A percentile compares a stretch with the other conserved stretches of the same genome.
phyloP scores from a whole-genome alignment of 2,329 filamentous ascomycete genomes.

The Coniochaeta sp. region DNA sequence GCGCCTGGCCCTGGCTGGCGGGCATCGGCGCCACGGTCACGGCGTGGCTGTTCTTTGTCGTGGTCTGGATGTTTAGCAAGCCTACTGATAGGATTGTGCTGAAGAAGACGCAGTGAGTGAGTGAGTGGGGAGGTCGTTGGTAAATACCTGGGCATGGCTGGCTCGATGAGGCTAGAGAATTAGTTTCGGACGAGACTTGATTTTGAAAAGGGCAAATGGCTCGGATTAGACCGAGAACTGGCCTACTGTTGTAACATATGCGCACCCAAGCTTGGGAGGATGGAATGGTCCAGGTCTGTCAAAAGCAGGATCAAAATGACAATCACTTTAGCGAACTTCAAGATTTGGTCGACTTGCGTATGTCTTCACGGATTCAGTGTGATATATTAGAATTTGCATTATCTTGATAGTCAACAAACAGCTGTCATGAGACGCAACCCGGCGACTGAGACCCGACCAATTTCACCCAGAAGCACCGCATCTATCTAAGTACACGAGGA shows the following conservation, averaged over 20 bases:
- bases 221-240: neutral
- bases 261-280: neutral
- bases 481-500: too few relatives aligned
- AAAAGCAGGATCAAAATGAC: neutral
- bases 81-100: slow-evolving; percentile 27
- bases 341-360: too few relatives aligned
- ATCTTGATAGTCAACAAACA: too few relatives aligned
- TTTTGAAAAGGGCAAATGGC: too few relatives aligned
- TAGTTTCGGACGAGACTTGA: neutral
- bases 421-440: too few relatives aligned
- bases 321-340: neutral
- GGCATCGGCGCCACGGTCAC: slow-evolving; percentile 78
- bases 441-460: too few relatives aligned
- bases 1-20: slow-evolving; percentile 89
- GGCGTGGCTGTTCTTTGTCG: slow-evolving; percentile 80
- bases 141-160: neutral
- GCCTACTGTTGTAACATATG: slow-evolving; percentile 1
- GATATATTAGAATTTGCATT: too few relatives aligned
- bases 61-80: slow-evolving; percentile 74
- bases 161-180: neutral
- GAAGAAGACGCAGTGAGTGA: slow-evolving; percentile 41
- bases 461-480: too few relatives aligned
- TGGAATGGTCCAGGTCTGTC: neutral
- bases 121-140: neutral
- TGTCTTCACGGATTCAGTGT: too few relatives aligned